phyloP scores from a whole-genome alignment of 768 basidiomycete species.

The Lentinula raphanica region DNA sequence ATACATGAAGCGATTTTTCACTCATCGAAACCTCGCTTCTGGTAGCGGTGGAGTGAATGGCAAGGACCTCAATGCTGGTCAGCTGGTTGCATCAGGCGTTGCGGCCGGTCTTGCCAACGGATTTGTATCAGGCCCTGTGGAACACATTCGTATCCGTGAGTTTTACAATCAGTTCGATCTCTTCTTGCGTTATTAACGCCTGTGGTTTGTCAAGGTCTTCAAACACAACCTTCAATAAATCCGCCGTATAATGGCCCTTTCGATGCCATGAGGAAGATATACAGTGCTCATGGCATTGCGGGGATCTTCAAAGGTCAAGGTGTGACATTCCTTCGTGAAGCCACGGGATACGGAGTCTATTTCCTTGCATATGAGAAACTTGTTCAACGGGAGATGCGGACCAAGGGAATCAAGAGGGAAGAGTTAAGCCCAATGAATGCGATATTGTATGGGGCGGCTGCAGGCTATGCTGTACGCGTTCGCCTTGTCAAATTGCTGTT shows the following conservation, averaged over 20 bases:
- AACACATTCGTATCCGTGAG: conserved; percentile 94
- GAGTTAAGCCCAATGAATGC: conserved; percentile 75
- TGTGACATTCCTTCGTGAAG: conserved; percentile 82
- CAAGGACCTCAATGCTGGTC: conserved; percentile 48
- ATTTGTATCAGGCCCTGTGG: conserved; percentile 91
- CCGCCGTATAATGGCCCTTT: conserved; percentile 77
- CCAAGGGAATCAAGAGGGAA: conserved; percentile 64
- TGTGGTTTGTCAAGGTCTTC: conserved; percentile 56
- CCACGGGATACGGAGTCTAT: conserved; percentile 79
- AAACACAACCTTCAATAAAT: conserved; percentile 82
- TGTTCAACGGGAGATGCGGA: conserved; percentile 79
- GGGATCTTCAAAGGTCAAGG: conserved; percentile 93
- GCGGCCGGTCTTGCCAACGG: conserved; percentile 87
- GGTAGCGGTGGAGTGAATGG: conserved; percentile 68
- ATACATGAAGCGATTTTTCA: conserved; percentile 76
- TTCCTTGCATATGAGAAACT: conserved; percentile 92
- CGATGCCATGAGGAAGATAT: conserved; percentile 86
- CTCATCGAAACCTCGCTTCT: conserved; percentile 47
- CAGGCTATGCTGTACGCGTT: conserved; percentile 79
- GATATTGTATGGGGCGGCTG: conserved; percentile 83
- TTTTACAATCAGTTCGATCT: conserved; percentile 9
- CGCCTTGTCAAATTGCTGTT: background rate
- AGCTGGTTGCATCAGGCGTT: conserved; percentile 75
- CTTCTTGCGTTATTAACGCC: conserved; percentile 6
- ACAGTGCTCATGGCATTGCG: conserved; percentile 62